Percentiles rank a stretch among this genome's conserved stretches.
Conservation (phyloP, 495 filamentous ascomycete genomes). For the Pyrenula massariospora region DNA sequence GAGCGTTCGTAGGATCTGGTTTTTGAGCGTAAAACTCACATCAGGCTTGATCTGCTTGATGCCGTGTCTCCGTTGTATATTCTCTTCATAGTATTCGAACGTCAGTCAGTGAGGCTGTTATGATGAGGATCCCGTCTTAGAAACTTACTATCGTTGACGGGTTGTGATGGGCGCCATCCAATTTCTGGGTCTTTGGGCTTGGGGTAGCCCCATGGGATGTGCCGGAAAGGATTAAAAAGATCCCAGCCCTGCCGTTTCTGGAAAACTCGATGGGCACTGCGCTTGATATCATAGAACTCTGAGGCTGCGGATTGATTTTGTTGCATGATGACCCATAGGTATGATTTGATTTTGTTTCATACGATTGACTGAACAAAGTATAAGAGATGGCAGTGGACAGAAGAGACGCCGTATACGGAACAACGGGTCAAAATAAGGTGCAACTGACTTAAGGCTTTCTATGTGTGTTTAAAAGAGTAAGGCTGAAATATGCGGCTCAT, state of each 20-base stretch:
- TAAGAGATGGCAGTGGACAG: too few relatives aligned
- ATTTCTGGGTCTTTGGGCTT: not conserved
- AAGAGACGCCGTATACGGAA: too few relatives aligned
- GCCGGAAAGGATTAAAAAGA: not conserved
- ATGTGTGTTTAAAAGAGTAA: too few relatives aligned
- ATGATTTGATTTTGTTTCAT: too few relatives aligned
- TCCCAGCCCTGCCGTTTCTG: not conserved
- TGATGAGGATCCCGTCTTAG: not conserved
- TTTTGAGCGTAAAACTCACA: not conserved
- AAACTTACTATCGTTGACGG: not conserved
- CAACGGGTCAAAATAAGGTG: too few relatives aligned
- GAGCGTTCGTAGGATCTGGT: not conserved
- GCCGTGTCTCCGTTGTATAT: not conserved
- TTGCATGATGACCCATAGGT: not conserved
- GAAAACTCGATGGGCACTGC: not conserved
- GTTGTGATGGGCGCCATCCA: not conserved
- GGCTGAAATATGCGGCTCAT: too few relatives aligned
- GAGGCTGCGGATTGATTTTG: not conserved
- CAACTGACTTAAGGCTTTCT: too few relatives aligned
- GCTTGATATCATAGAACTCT: not conserved
- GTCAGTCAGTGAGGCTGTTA: not conserved
- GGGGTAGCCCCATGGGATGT: not conserved
- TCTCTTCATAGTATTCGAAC: not conserved
- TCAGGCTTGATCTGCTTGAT: not conserved
- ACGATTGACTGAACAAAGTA: too few relatives aligned